These are phyloP conservation scores for Cicer arietinum DNA, from an alignment of 306 rosid genomes.

Conservation along the genomic window DNA sequence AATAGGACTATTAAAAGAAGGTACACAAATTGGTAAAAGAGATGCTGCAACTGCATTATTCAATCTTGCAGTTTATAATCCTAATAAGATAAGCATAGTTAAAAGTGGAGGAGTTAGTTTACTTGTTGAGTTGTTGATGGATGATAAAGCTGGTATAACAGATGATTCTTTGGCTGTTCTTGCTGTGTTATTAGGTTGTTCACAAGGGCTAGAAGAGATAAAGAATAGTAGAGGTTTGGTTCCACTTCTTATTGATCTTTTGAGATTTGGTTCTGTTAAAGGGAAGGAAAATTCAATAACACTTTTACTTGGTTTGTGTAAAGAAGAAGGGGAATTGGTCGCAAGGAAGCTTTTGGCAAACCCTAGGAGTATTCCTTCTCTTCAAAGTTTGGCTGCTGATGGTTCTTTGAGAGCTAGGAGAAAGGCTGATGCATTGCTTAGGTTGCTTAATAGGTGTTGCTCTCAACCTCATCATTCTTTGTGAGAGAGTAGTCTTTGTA, in stretches of 20 bases:
- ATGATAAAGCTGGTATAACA: conserved; percentile 83
- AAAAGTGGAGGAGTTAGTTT: conserved; percentile 65
- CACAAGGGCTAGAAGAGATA: conserved; percentile 72
- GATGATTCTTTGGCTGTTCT: conserved; percentile 80
- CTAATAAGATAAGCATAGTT: conserved; percentile 68
- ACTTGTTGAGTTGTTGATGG: conserved; percentile 73
- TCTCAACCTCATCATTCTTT: conserved; percentile 64
- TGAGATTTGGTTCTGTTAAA: conserved; percentile 86
- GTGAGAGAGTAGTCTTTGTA: conserved; percentile 25
- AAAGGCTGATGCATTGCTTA: conserved; percentile 84
- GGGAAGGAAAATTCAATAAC: conserved; percentile 88
- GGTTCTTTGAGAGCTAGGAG: conserved; percentile 83
- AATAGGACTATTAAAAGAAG: conserved; percentile 80
- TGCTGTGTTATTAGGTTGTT: conserved; percentile 68
- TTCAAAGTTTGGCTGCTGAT: conserved; percentile 74
- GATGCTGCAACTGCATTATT: conserved; percentile 84
- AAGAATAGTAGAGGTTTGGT: conserved; percentile 68
- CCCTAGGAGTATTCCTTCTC: conserved; percentile 83
- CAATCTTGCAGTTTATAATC: conserved; percentile 75
- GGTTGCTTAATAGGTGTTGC: conserved; percentile 81
- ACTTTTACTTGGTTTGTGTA: conserved; percentile 77
- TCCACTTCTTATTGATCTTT: conserved; percentile 81
- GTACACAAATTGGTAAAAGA: conserved; percentile 74
- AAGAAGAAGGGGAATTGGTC: conserved; percentile 82
- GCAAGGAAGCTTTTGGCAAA: conserved; percentile 73